These are phyloP conservation scores for Phytopythium aichiense DNA, from an alignment of 352 stramenopile genomes.

Conservation along the genomic window DNA sequence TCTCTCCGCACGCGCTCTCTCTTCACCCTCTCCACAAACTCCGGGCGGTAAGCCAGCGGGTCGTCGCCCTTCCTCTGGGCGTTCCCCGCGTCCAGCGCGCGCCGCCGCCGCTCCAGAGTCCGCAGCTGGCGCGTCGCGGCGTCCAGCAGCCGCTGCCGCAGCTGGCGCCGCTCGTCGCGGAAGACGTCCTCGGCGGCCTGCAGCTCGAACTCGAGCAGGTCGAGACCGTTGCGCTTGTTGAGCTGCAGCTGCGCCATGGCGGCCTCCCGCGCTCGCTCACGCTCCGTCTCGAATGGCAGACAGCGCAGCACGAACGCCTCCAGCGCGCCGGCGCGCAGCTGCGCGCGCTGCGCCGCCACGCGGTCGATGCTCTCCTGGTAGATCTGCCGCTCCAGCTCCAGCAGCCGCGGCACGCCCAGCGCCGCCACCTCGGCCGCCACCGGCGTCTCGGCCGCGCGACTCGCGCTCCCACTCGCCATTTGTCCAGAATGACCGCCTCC, in stretches of 20 bases:
- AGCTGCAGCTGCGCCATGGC: constrained; percentile 51
- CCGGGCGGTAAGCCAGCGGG: background rate
- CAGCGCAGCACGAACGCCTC: constrained; percentile 64
- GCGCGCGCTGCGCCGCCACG: constrained; percentile 37
- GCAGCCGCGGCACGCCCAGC: constrained; percentile 64
- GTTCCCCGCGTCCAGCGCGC: background rate
- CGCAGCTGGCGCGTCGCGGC: constrained; percentile 13
- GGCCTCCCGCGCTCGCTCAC: constrained; percentile 38
- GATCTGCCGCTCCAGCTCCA: constrained; percentile 77
- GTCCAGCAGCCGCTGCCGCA: constrained; percentile 25
- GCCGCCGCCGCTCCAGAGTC: constrained; percentile 16
- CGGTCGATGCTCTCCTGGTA: constrained; percentile 83
- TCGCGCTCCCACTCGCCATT: background rate
- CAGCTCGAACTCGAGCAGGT: constrained; percentile 71
- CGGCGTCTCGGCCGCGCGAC: background rate
- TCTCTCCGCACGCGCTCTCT: background rate
- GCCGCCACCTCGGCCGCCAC: constrained; percentile 1
- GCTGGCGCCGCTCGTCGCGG: constrained; percentile 9
- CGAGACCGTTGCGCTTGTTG: constrained; percentile 45
- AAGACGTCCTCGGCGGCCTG: constrained; percentile 66
- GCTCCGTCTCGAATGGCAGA: constrained; percentile 48
- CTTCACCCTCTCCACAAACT: background rate
- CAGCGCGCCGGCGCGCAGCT: constrained; percentile 41
- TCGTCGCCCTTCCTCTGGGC: background rate
- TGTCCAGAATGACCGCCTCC: background rate